Evolutionary conservation across 2,329 filamentous ascomycete genomes (phyloP).

Genomic region (Leptographium lundbergii): DNA sequence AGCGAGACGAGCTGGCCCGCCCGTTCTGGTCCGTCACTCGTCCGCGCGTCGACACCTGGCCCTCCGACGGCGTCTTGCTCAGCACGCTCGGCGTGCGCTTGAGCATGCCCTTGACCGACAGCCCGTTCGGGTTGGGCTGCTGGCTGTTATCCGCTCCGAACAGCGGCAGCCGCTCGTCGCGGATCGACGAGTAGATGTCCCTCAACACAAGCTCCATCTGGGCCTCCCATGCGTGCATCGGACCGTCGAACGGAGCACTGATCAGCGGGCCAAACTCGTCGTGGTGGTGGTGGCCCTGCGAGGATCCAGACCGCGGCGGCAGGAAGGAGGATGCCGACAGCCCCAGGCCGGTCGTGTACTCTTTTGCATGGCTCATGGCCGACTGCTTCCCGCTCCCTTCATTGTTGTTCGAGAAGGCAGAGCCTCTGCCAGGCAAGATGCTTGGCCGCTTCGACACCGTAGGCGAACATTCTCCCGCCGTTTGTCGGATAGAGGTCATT

Average conservation of each 20-base stretch:
- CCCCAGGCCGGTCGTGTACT: conserved; percentile 19
- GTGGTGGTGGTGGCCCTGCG: conserved; percentile 18
- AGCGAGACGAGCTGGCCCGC: conserved; percentile 49
- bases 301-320: conserved; percentile 31
- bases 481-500: conserved; percentile 73
- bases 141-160: conserved; percentile 52
- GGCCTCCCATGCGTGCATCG: conserved; percentile 69
- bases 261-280: conserved; percentile 58
- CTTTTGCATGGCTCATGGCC: neutral
- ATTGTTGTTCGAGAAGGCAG: neutral
- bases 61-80: conserved; percentile 86
- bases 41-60: conserved; percentile 55
- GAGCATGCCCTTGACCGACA: conserved; percentile 66
- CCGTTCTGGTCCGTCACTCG: conserved; percentile 45
- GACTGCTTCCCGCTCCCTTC: neutral
- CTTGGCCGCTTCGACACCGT: conserved; percentile 50
- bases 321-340: conserved; percentile 20
- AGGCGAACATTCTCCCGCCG: conserved; percentile 59
- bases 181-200: conserved; percentile 82
- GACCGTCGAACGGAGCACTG: conserved; percentile 61
- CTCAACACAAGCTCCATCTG: conserved; percentile 88
- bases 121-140: conserved; percentile 38
- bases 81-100: conserved; percentile 82
- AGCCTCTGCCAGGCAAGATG: conserved; percentile 31
- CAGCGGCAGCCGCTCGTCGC: conserved; percentile 72